Base-by-base conservation (phyloP, 2,329 filamentous ascomycete genomes). In the Penicillium verrucosum region DNA sequence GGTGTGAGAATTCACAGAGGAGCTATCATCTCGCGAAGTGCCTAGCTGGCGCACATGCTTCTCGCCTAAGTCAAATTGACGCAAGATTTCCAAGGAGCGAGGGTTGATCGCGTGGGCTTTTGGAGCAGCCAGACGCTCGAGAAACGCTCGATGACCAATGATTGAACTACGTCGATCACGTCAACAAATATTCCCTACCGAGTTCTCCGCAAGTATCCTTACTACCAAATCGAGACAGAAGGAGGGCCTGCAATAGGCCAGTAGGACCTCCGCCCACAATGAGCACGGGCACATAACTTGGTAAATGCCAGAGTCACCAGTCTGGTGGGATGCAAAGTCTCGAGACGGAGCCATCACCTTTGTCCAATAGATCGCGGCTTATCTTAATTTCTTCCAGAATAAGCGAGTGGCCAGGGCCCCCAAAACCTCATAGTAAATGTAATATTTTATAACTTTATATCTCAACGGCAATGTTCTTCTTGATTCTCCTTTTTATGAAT, bases 1-100 rank as follows among this genome's bases (percentile, higher is more conserved):
- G 1, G 71, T 73, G 12, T 74, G 56, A 50, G 75, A 75, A 51
- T 73, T 73, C 25, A 75, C 73, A 66, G 67, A 74, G 37, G 62
- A 70, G 3, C 69, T 70, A 64, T 76, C 73, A 23, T 63, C 58
- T 45, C 71, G 64, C 11, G 64, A 57, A 1, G 68, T 70, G 7
- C 73, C 73, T n/a, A 73, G 34, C 8, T 56, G 59, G 18, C 70
- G 61, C 14, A 73, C 18, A 7, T 48, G 43, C 21, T 51, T 45
- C 50, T 63, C 56, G 6, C 64, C 64, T 16, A 66, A 51, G 12
- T 52, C 43, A 45, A 57, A 60, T 53, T 66, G 65, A 25, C 63
- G 61, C 27, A 62, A 56, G 25, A 66, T 62, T 41, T 68, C 65
- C 38, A 68, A 40, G 9, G 65, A 62, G 16, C 65, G 60, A 23